Base-by-base conservation (phyloP, 768 basidiomycete genomes). In the Agrocybe pediades region DNA sequence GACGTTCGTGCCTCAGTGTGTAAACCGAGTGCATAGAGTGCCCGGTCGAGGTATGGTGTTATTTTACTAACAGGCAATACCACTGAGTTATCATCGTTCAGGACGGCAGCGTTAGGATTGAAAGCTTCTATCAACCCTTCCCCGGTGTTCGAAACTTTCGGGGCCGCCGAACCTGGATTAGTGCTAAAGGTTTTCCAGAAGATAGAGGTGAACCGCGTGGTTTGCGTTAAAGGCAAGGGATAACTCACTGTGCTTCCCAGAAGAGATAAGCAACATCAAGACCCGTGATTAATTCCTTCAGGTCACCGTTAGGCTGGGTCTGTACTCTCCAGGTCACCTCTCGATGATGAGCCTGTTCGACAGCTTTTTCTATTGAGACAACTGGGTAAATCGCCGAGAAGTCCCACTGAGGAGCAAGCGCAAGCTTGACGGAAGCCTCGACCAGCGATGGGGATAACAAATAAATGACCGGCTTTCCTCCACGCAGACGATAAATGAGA, bases 301-400 rank as follows among this genome's bases (percentile, higher is more conserved):
- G 53, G 9, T 51, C 65, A 0, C 73, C 72, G 47, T 68, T 63
- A 4, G 59, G 44, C 20, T 53, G 39, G 1, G 69, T 65, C 1
- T 59, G 53, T 16, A 76, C 71, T 42, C 61, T 59, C 76, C 76
- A 77, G 16, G 65, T 51, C 9, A 73, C 26, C 17, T 54, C 54
- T 13, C 62, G 33, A 13, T 43, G 40, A 72, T 56, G 6, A 59
- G 60, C 13, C 33, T n/a, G 27, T 20, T 4, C 40, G 25, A 2
- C 7, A 30, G 29, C n/a, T n/a, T n/a, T n/a, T n/a, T 60, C 63
- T 20, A 62, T 54, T 6, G 65, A 68, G 9, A 69, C 65, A 20
- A 69, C 62, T 2, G 73, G 75, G 53, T 74, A 73, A 3, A 74
- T 55, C 0, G 65, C 62, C 4, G 71, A 72, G 46, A 76, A 69